Evolutionary conservation across 495 filamentous ascomycete genomes (phyloP).

Genomic region (Aspergillus carlsbadensis): DNA sequence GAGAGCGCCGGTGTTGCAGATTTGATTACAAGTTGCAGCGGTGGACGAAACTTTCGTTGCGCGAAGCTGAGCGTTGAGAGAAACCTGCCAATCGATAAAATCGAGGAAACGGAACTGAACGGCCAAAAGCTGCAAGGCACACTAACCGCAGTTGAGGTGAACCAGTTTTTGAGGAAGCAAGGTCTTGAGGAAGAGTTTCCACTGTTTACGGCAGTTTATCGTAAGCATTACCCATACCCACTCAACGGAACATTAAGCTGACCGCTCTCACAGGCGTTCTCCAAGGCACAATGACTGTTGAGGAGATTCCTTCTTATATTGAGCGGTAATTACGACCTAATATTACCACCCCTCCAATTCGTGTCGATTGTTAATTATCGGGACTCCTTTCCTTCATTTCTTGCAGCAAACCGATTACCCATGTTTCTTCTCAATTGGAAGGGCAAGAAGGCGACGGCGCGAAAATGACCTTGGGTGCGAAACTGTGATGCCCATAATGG

Average conservation of each 20-base stretch:
- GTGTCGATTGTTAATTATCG: slow-evolving; percentile 33
- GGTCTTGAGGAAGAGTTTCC: slow-evolving; percentile 82
- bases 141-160: slow-evolving; percentile 85
- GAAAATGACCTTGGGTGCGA: slow-evolving; percentile 14
- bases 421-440: slow-evolving; percentile 8
- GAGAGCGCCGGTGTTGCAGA: slow-evolving; percentile 96
- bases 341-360: slow-evolving; percentile 18
- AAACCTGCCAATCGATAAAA: slow-evolving; percentile 75
- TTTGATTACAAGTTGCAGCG: slow-evolving; percentile 88
- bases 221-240: slow-evolving; percentile 26
- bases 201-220: slow-evolving; percentile 81
- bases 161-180: slow-evolving; percentile 77
- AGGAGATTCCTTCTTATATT: slow-evolving; percentile 43
- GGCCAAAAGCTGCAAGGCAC: slow-evolving; percentile 97
- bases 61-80: slow-evolving; percentile 84
- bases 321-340: slow-evolving; percentile 40
- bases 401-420: slow-evolving; percentile 21
- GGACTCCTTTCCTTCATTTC: slow-evolving; percentile 18
- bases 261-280: slow-evolving; percentile 34
- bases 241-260: background rate
- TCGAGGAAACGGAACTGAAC: slow-evolving; percentile 88
- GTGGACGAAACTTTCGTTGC: slow-evolving; percentile 90
- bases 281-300: slow-evolving; percentile 41
- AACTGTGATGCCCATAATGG: slow-evolving; percentile 13
- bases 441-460: slow-evolving; percentile 14